Base-by-base conservation (phyloP, 176 grass and related monocot species). In the Lolium rigidum region DNA sequence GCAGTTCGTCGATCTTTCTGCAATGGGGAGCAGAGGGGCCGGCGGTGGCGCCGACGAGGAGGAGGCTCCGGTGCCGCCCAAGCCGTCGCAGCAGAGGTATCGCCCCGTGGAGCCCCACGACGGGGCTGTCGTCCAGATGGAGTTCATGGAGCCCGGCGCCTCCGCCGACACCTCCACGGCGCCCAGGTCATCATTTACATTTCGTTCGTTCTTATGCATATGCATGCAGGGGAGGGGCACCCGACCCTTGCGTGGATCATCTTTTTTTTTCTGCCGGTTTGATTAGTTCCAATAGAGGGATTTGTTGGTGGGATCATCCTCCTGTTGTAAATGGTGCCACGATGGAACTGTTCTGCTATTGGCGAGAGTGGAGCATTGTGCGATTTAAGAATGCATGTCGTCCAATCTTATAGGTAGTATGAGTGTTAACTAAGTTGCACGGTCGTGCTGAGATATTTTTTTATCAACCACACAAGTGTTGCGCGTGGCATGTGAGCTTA, bases 31-130 rank as follows among this genome's bases (percentile, higher is more conserved):
- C 55, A 80, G 75, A 35, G 89, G 87, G 50, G 65, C 84, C 43
- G 82, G 84, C 64, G 70, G 0, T 20, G 68, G 69, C 63, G 21
- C 51, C 43, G 78, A 93, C 20, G 89, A 92, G 62, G 94, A 92
- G 62, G 94, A 95, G 77, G 81, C 44, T 44, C 81, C 87, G 16
- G 25, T n/a, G 38, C 47, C 67, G 11, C 31, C 65, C 4, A 17
- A 17, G 66, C 25, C 79, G 31, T 28, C 43, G 3, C 78, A 73
- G 26, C 89, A 80, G 38, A 67, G 80, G 37, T 92, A 90, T 76
- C 85, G 83, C 31, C 78, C 89, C 3, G 91, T 93, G 37, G 89
- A 84, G 10, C 83, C 87, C 3, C 81, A 87, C 50, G 87, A 88
- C 68, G 26, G 38, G 73, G 61, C 87, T 22, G 79, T 92, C 58